Evolutionary conservation across 805 yeast genomes (phyloP).

Genomic region (Brettanomyces naardenensis): DNA sequence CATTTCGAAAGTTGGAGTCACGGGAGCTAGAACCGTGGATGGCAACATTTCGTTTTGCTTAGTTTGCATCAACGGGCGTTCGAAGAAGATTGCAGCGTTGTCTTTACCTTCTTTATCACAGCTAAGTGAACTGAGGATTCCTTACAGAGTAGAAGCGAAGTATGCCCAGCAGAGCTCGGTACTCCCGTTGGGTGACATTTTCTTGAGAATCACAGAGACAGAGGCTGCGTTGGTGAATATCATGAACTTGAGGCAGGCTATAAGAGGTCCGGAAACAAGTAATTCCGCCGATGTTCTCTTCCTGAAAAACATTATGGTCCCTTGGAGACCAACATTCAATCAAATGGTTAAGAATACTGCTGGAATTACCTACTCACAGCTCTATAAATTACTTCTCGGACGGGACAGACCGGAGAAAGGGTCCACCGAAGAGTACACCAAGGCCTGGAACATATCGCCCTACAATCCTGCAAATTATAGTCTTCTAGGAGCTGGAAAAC

Average conservation of each 20-base stretch:
- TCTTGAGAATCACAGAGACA: conserved; percentile 46
- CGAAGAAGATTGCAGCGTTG: conserved; percentile 24
- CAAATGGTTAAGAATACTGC: conserved; percentile 83
- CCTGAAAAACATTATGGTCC: conserved; percentile 58
- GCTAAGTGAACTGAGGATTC: conserved; percentile 38
- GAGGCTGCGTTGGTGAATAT: conserved; percentile 47
- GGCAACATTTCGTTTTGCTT: conserved; percentile 21
- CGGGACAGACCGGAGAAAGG: conserved; percentile 48
- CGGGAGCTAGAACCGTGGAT: conserved; percentile 25
- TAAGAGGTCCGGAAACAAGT: conserved; percentile 19
- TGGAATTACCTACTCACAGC: conserved; percentile 50
- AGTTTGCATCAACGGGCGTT: conserved; percentile 21
- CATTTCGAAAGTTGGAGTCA: conserved; percentile 42
- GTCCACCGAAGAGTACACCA: conserved; percentile 40
- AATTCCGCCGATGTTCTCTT: conserved; percentile 49
- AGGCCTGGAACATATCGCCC: conserved; percentile 41
- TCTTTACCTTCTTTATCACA: conserved; percentile 62
- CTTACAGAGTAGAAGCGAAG: conserved; percentile 32
- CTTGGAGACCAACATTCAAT: conserved; percentile 71
- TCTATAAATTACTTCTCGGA: conserved; percentile 66
- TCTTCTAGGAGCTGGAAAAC: conserved; percentile 20
- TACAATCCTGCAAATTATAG: conserved; percentile 27
- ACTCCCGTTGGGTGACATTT: conserved; percentile 39
- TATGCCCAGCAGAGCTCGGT: conserved; percentile 37
- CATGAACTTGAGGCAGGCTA: conserved; percentile 34